Conservation (phyloP, 1,139 yeast species). For the Diutina catenulata region DNA sequence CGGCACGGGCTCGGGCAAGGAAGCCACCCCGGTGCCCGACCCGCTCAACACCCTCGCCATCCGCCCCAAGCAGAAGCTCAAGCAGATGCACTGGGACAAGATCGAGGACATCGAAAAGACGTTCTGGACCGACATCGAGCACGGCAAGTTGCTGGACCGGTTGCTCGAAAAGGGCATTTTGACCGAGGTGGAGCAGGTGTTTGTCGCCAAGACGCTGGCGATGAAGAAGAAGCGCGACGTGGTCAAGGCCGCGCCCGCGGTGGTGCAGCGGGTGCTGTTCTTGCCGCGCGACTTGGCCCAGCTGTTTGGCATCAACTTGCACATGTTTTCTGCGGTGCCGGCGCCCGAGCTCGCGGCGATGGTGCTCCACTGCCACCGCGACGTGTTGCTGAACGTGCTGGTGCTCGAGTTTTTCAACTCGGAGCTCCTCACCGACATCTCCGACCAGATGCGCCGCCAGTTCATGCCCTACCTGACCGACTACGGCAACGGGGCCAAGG, state of each 20-base stretch:
- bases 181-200: conserved; percentile 66
- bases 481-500: conserved; percentile 14
- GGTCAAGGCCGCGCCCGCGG: conserved; percentile 6
- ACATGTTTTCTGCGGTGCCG: conserved; percentile 52
- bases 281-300: conserved; percentile 70
- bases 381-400: conserved; percentile 53
- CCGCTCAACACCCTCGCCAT: conserved; percentile 9
- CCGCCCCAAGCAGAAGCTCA: conserved; percentile 56
- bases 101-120: conserved; percentile 61
- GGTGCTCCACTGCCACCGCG: conserved; percentile 62
- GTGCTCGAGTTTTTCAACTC: conserved; percentile 74
- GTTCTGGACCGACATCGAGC: conserved; percentile 62
- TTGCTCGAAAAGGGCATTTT: conserved; percentile 63
- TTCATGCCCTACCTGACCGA: conserved; percentile 64
- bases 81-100: conserved; percentile 95
- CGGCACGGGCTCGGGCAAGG: background rate
- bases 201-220: conserved; percentile 48
- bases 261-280: conserved; percentile 43
- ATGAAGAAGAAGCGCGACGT: conserved; percentile 16
- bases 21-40: background rate
- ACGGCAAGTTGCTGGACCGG: conserved; percentile 35
- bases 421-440: conserved; percentile 61
- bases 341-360: conserved; percentile 55
- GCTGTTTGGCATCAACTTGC: conserved; percentile 87
- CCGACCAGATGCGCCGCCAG: conserved; percentile 51